These are phyloP conservation scores for Euclidium syriacum DNA, from an alignment of 345 rosid species.

Conservation along the genomic window DNA sequence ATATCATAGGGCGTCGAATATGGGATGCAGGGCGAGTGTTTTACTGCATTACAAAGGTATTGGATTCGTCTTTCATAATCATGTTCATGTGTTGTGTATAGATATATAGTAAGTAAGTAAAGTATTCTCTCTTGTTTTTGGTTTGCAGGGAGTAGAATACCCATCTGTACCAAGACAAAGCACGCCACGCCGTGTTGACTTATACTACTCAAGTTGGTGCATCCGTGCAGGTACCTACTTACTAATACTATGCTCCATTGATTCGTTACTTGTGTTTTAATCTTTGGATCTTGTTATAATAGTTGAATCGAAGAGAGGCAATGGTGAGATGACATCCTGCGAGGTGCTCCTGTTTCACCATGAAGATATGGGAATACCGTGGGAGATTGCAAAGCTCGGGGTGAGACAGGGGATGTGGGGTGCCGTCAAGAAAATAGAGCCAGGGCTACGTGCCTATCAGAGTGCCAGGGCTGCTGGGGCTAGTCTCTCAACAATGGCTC, in stretches of 20 bases:
- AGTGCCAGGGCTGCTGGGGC: constrained; percentile 54
- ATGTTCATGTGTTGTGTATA: background rate
- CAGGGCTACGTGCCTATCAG: constrained; percentile 71
- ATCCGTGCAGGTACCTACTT: constrained; percentile 96
- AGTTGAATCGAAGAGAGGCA: constrained; percentile 88
- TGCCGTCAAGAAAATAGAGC: constrained; percentile 92
- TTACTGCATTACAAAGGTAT: constrained; percentile 93
- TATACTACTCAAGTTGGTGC: constrained; percentile 94
- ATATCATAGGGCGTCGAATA: constrained; percentile 87
- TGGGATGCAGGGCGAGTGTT: constrained; percentile 79
- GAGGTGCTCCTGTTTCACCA: constrained; percentile 95
- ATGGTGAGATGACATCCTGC: constrained; percentile 75
- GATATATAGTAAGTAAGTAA: background rate
- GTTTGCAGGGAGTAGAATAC: constrained; percentile 74
- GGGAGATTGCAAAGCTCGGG: constrained; percentile 96
- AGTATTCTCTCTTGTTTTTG: constrained; percentile 8
- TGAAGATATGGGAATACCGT: constrained; percentile 97
- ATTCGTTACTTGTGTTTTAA: too few relatives aligned
- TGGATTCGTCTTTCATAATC: too few relatives aligned
- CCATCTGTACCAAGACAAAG: constrained; percentile 62
- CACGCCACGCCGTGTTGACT: constrained; percentile 87
- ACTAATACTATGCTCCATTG: too few relatives aligned
- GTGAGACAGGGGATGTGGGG: constrained; percentile 99
- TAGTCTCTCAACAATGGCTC: constrained; percentile 69
- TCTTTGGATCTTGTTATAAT: too few relatives aligned